phyloP scores from a whole-genome alignment of 2,329 filamentous ascomycete species.

The Xylariaceae sp. region DNA sequence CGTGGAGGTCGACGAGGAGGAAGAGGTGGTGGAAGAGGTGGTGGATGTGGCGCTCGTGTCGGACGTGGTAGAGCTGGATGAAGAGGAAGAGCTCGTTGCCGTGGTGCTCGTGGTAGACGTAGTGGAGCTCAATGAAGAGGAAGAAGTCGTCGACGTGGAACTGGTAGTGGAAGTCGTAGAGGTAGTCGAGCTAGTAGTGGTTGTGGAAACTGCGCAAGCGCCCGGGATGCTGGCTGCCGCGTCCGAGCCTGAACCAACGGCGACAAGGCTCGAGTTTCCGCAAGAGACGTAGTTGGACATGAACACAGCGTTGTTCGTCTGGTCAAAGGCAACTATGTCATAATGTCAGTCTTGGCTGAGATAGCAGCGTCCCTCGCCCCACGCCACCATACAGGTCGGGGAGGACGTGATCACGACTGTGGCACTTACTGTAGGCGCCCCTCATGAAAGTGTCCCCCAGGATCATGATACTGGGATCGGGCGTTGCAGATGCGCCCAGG shows the following conservation, averaged over 20 bases:
- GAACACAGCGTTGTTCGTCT: constrained; percentile 22
- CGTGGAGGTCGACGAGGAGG: neutral
- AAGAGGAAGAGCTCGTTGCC: neutral
- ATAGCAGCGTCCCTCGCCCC: too few relatives aligned
- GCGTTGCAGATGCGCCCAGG: constrained; percentile 18
- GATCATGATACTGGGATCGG: constrained; percentile 19
- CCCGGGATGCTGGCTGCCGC: constrained; percentile 19
- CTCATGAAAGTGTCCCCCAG: constrained; percentile 25
- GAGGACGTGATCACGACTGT: neutral
- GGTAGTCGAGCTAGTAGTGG: neutral
- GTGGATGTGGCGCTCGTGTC: neutral
- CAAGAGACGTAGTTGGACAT: constrained; percentile 22
- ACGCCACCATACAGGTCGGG: too few relatives aligned
- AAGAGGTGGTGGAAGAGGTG: neutral
- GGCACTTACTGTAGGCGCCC: constrained; percentile 22
- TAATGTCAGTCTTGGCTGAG: neutral
- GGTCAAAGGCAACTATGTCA: constrained; percentile 23
- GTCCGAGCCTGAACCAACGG: constrained; percentile 20
- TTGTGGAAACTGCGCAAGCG: constrained; percentile 8
- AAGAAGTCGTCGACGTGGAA: neutral
- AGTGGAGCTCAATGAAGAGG: neutral
- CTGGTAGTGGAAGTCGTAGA: neutral
- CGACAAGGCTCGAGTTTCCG: constrained; percentile 17
- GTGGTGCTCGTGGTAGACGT: neutral
- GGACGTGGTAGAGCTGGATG: neutral